Percentiles rank a stretch among this genome's conserved stretches.
phyloP scores from a whole-genome alignment of 257 asterid species.

The Solanum appendiculatum region DNA sequence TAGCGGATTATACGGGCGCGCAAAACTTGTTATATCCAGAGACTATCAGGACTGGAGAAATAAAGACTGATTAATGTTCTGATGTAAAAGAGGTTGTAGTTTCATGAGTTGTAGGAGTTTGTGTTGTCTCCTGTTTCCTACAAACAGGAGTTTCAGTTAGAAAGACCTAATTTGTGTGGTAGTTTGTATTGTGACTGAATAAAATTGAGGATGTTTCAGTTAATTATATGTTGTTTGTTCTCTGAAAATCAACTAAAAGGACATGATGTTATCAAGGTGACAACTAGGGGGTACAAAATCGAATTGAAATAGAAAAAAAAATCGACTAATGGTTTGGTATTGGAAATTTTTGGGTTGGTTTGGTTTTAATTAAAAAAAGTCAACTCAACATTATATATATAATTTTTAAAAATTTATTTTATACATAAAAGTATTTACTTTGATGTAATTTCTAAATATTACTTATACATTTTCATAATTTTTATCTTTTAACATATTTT shows the following conservation, averaged over 20 bases:
- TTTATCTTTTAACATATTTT: no score
- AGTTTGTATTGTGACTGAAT: neutral
- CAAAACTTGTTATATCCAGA: conserved; percentile 16
- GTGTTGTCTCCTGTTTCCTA: neutral
- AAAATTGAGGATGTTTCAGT: neutral
- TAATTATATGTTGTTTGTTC: neutral
- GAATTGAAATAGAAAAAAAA: no score
- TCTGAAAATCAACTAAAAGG: neutral
- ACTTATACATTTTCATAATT: no score
- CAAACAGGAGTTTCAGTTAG: neutral
- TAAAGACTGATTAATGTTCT: conserved; percentile 4
- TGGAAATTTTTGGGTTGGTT: no score
- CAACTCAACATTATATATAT: no score
- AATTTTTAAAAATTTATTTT: no score
- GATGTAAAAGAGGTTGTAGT: neutral
- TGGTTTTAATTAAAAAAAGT: no score
- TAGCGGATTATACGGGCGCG: conserved; percentile 16
- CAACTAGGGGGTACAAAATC: no score
- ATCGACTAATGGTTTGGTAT: no score
- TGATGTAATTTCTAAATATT: no score
- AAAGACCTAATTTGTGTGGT: neutral
- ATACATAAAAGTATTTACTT: no score
- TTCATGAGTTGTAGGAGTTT: neutral
- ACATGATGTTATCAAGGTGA: neutral
- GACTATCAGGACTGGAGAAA: neutral